Percentiles rank a stretch among this genome's conserved stretches.
Evolutionary conservation across 306 rosid genomes (phyloP).

Genomic region (Vicia faba): DNA sequence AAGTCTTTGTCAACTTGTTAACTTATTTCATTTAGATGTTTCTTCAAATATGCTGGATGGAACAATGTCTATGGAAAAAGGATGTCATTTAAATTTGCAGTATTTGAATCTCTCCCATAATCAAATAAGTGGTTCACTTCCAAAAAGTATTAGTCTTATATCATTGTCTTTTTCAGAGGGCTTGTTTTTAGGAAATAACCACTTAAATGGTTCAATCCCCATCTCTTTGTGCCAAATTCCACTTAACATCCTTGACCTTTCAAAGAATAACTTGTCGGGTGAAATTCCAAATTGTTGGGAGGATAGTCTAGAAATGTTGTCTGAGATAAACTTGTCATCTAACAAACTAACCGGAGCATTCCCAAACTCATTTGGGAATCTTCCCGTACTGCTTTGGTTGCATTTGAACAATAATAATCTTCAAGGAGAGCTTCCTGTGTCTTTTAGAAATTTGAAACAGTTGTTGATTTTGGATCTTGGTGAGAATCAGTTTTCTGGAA

Average conservation of each 20-base stretch:
- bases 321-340: slow-evolving; percentile 20
- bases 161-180: too few species aligned
- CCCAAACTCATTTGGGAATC: slow-evolving; percentile 4
- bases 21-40: background rate
- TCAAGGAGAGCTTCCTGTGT: background rate
- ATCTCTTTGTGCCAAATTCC: slow-evolving; percentile 26
- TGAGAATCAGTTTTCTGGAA: slow-evolving; percentile 33
- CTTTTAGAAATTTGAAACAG: background rate
- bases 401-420: slow-evolving; percentile 30
- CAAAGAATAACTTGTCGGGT: slow-evolving; percentile 32
- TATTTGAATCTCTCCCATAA: slow-evolving; percentile 7
- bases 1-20: background rate
- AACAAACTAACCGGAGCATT: slow-evolving; percentile 22
- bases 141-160: background rate
- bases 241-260: background rate
- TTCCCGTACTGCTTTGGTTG: background rate
- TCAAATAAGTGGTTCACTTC: slow-evolving; percentile 19
- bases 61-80: background rate
- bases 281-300: slow-evolving; percentile 26
- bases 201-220: slow-evolving; percentile 34
- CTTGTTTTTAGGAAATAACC: too few species aligned
- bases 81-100: background rate
- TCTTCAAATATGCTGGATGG: slow-evolving; percentile 21
- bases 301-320: rapidly evolving
- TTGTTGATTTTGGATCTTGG: slow-evolving; percentile 30